Percentiles rank a stretch among this genome's conserved stretches.
phyloP scores from a whole-genome alignment of 2,329 filamentous ascomycete species.

The Teratosphaeria epicoccoides region DNA sequence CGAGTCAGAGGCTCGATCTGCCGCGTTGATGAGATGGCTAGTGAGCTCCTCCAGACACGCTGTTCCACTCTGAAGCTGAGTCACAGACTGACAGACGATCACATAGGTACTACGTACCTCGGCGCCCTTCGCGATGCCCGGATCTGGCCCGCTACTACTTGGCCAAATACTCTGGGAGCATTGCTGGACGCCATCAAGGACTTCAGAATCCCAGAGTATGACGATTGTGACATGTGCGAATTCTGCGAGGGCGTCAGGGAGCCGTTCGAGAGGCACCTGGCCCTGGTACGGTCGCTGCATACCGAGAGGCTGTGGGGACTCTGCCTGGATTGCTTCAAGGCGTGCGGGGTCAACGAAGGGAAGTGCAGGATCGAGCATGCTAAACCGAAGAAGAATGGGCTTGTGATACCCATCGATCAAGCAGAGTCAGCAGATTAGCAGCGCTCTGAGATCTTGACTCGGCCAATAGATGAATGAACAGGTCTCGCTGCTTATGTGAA shows the following conservation, averaged over 20 bases:
- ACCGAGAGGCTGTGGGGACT: constrained; percentile 20
- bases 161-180: constrained; percentile 9
- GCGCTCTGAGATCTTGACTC: not conserved
- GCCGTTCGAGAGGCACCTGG: constrained; percentile 11
- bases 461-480: not conserved
- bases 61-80: not conserved
- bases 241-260: constrained; percentile 18
- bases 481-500: not conserved
- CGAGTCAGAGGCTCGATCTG: constrained; percentile 6
- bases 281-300: constrained; percentile 14
- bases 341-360: constrained; percentile 10
- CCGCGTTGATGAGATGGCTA: constrained; percentile 12
- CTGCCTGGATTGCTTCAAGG: constrained; percentile 22
- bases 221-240: constrained; percentile 19
- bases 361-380: constrained; percentile 20
- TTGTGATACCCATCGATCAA: too few relatives aligned
- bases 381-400: too few relatives aligned
- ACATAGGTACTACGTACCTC: constrained; percentile 11
- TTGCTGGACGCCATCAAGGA: constrained; percentile 6
- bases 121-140: constrained; percentile 17
- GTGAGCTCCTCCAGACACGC: not conserved
- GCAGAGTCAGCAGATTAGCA: constrained; percentile 13
- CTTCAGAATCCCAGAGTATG: constrained; percentile 18
- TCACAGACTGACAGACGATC: not conserved
- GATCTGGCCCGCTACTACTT: constrained; percentile 19